Evolutionary conservation across 2,329 filamentous ascomycete species (phyloP).

Genomic region (Colletotrichum melonis): DNA sequence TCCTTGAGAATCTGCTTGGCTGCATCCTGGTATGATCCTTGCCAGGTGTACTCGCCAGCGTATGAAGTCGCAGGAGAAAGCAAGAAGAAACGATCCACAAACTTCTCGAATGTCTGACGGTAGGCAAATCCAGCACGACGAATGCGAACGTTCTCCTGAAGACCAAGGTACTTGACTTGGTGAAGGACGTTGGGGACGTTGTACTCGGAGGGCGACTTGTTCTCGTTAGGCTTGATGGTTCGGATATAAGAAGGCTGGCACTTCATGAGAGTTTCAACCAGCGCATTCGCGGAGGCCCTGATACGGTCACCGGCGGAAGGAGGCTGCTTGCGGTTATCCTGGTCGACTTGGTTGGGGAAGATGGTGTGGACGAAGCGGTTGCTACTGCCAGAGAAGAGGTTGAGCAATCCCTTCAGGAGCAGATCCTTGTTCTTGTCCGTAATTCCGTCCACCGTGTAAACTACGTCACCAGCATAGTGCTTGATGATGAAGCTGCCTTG

Average conservation of each 20-base stretch:
- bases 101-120: constrained; percentile 97
- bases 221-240: constrained; percentile 99
- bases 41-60: constrained; percentile 97
- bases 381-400: constrained; percentile 83
- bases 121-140: constrained; percentile 96
- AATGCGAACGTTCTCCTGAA: constrained; percentile 99
- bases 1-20: constrained; percentile 95
- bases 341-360: constrained; percentile 93
- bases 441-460: constrained; percentile 94
- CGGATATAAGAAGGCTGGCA: constrained; percentile 97
- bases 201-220: constrained; percentile 95
- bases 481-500: constrained; percentile 99
- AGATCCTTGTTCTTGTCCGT: constrained; percentile 99
- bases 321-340: constrained; percentile 93
- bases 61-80: constrained; percentile 95
- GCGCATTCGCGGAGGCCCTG: constrained; percentile 90
- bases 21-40: constrained; percentile 86
- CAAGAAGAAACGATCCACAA: constrained; percentile 96
- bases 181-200: constrained; percentile 93
- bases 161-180: constrained; percentile 98
- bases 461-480: constrained; percentile 97
- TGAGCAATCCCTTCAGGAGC: constrained; percentile 91
- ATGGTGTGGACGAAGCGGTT: constrained; percentile 89
- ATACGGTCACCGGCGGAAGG: constrained; percentile 98
- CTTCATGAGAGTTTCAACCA: constrained; percentile 97